These are phyloP conservation scores for Cercospora sp. DNA, from an alignment of 2,329 filamentous ascomycete species.

Conservation along the genomic window DNA sequence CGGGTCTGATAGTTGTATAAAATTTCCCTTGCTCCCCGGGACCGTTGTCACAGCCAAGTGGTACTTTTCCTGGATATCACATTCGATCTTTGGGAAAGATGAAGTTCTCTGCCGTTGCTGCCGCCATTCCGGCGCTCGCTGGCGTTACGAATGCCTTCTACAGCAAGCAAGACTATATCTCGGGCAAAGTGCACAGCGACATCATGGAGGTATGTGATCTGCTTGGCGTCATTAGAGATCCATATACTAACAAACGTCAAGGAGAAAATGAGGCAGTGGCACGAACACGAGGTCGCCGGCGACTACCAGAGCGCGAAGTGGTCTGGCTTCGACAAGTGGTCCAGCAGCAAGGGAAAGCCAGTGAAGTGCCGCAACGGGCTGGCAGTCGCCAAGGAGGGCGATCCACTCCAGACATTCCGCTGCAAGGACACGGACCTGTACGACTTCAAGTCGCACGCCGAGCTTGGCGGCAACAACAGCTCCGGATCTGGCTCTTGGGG, in stretches of 20 bases:
- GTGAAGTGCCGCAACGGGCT: constrained; percentile 46
- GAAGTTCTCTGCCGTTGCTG: constrained; percentile 24
- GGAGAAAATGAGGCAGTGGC: constrained; percentile 25
- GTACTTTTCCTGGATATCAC: not conserved
- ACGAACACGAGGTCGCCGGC: constrained; percentile 27
- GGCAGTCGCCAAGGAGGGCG: constrained; percentile 49
- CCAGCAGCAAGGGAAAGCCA: constrained; percentile 18
- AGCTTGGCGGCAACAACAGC: constrained; percentile 51
- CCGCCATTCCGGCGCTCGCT: constrained; percentile 24
- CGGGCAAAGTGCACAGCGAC: constrained; percentile 22
- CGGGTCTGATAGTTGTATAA: constrained; percentile 7
- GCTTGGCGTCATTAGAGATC: constrained; percentile 1
- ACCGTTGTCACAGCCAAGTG: not conserved
- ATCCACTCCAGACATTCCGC: constrained; percentile 51
- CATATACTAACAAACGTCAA: not conserved
- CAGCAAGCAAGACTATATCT: constrained; percentile 24
- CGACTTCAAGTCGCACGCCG: constrained; percentile 57
- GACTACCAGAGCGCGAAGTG: constrained; percentile 26
- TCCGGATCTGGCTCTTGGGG: constrained; percentile 53
- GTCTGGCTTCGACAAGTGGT: constrained; percentile 19
- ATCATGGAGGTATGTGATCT: constrained; percentile 22
- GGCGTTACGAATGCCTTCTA: constrained; percentile 22
- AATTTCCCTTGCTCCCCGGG: not conserved
- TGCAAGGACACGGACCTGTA: constrained; percentile 37
- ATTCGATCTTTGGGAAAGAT: constrained; percentile 9